Conservation (phyloP, 257 asterid species). For the Cruciata laevipes region DNA sequence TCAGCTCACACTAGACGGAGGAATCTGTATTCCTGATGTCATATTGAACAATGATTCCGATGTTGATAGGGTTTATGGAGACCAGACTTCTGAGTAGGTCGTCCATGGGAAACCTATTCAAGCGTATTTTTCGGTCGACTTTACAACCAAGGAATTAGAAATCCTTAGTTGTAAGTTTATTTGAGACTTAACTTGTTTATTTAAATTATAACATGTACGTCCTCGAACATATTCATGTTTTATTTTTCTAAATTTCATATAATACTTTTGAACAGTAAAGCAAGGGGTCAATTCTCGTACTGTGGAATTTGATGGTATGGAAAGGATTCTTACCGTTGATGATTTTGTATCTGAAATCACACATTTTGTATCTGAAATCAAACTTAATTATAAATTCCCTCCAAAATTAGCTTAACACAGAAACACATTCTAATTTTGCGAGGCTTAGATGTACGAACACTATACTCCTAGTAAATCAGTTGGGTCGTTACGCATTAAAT, state of each 20-base stretch:
- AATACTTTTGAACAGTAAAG: slow-evolving; percentile 31
- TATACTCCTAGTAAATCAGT: no score
- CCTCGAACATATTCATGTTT: not conserved
- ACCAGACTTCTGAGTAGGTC: slow-evolving; percentile 25
- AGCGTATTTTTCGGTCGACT: slow-evolving; percentile 69
- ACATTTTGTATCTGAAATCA: slow-evolving; percentile 19
- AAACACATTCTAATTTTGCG: no score
- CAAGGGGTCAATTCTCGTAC: slow-evolving; percentile 48
- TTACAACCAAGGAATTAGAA: slow-evolving; percentile 32
- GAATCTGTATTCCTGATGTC: slow-evolving; percentile 63
- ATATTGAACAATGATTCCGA: slow-evolving; percentile 44
- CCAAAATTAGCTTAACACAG: no score
- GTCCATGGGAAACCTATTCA: slow-evolving; percentile 41
- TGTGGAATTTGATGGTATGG: slow-evolving; percentile 32
- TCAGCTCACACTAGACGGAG: slow-evolving; percentile 80
- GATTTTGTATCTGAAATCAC: slow-evolving; percentile 19
- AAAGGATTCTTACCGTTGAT: slow-evolving; percentile 35
- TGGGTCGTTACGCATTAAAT: no score
- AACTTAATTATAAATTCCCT: not conserved
- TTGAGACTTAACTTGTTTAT: no score
- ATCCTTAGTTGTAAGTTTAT: slow-evolving; percentile 39
- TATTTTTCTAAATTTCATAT: no score
- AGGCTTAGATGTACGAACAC: no score
- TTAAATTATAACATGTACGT: not conserved
- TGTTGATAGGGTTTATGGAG: not conserved